A percentile compares a stretch with the other conserved stretches of the same genome.
These are phyloP conservation scores for Pseudognaphalium luteoalbum DNA, from an alignment of 129 eudicot genomes.

Conservation along the genomic window DNA sequence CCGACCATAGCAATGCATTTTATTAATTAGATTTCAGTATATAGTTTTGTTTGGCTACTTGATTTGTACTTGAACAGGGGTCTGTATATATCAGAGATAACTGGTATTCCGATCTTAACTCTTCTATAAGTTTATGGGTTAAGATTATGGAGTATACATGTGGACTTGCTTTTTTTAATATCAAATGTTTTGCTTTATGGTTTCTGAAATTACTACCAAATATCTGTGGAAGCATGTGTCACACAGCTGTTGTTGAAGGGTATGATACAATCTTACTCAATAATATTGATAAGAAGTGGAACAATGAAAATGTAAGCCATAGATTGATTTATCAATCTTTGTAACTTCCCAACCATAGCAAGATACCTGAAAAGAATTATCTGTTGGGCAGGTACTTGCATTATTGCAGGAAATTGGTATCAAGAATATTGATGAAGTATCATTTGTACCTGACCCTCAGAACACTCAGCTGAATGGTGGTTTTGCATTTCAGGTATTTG, in stretches of 20 bases:
- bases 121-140: too few relatives aligned
- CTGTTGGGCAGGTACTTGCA: slow-evolving; percentile 41
- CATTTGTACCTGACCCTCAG: slow-evolving; percentile 61
- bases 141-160: neutral
- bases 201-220: slow-evolving; percentile 28
- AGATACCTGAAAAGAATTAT: slow-evolving; percentile 16
- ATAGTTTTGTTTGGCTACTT: too few relatives aligned
- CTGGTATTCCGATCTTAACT: too few relatives aligned
- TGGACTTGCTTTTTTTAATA: slow-evolving; percentile 13
- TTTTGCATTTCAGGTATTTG: slow-evolving; percentile 73
- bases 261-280: slow-evolving; percentile 66
- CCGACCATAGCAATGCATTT: too few relatives aligned
- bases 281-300: slow-evolving; percentile 71
- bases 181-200: neutral
- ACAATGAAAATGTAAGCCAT: slow-evolving; percentile 58
- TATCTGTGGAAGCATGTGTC: slow-evolving; percentile 69
- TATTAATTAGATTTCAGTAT: too few relatives aligned
- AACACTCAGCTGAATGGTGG: slow-evolving; percentile 61
- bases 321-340: slow-evolving; percentile 1
- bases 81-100: too few relatives aligned
- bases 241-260: slow-evolving; percentile 56
- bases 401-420: slow-evolving; percentile 51
- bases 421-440: slow-evolving; percentile 59
- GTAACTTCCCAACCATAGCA: neutral
- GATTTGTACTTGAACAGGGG: too few relatives aligned